Percentiles rank a stretch among this genome's conserved stretches.
Conservation (phyloP, 345 rosid species). For the Arabis alpina region DNA sequence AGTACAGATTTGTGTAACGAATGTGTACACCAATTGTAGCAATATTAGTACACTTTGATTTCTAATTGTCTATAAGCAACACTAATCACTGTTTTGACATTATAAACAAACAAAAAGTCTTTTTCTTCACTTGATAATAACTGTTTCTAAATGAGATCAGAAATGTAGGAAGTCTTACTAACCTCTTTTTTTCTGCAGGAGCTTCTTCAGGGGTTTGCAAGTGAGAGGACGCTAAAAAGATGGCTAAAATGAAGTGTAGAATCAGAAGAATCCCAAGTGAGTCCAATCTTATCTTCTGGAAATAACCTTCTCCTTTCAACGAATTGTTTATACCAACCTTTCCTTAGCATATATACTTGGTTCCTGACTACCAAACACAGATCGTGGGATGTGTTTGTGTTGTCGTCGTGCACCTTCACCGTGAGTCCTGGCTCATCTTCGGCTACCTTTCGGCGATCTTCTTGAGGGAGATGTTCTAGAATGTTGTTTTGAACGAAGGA, state of each 20-base stretch:
- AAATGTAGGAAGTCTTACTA: not conserved
- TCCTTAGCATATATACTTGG: too few species aligned
- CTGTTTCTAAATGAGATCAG: constrained; percentile 1
- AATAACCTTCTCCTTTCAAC: constrained; percentile 1
- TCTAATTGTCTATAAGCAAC: not conserved
- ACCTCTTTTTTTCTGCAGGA: not conserved
- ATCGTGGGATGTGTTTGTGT: not conserved
- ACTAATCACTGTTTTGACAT: not conserved
- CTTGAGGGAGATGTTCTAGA: not conserved
- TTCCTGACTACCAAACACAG: not conserved
- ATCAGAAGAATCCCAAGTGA: constrained; percentile 4
- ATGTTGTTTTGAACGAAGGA: not conserved
- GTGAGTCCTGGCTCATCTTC: not conserved
- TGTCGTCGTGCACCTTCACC: constrained; percentile 11
- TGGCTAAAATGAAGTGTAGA: constrained; percentile 5
- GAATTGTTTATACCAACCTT: not conserved
- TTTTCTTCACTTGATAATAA: not conserved
- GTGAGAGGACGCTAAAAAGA: not conserved
- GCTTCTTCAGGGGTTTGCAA: not conserved
- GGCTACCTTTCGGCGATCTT: not conserved
- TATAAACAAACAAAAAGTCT: not conserved
- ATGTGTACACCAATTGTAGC: too few species aligned
- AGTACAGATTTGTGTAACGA: too few species aligned
- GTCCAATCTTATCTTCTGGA: constrained; percentile 6
- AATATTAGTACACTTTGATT: too few species aligned